These are phyloP conservation scores for Diaporthe batatas DNA, from an alignment of 2,329 filamentous ascomycete species.

Conservation along the genomic window DNA sequence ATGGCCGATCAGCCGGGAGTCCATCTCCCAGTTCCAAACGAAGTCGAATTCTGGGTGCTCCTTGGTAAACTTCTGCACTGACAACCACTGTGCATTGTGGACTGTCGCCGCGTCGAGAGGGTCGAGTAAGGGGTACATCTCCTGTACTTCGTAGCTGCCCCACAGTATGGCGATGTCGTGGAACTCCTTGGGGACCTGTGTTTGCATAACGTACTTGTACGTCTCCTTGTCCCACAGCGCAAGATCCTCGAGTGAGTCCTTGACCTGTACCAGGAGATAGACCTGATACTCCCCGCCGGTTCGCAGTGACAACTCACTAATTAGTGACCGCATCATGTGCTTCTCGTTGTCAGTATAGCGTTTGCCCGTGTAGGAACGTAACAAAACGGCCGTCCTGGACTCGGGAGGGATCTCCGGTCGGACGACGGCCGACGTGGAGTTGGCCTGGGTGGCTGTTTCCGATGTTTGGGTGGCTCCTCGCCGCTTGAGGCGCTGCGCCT, in stretches of 20 bases:
- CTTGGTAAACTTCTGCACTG: slow-evolving; percentile 80
- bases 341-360: slow-evolving; percentile 83
- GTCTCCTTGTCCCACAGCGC: slow-evolving; percentile 70
- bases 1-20: slow-evolving; percentile 83
- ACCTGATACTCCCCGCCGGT: slow-evolving; percentile 87
- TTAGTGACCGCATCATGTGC: slow-evolving; percentile 81
- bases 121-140: slow-evolving; percentile 82
- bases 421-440: slow-evolving; percentile 6
- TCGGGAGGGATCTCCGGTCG: slow-evolving; percentile 50
- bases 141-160: slow-evolving; percentile 80
- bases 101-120: slow-evolving; percentile 62
- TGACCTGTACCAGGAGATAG: slow-evolving; percentile 84
- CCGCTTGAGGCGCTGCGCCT: slow-evolving; percentile 31
- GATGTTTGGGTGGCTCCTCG: slow-evolving; percentile 11
- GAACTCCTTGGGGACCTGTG: slow-evolving; percentile 59
- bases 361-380: slow-evolving; percentile 82
- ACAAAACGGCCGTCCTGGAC: slow-evolving; percentile 77
- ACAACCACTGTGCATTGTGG: slow-evolving; percentile 76
- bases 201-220: slow-evolving; percentile 71
- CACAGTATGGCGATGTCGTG: slow-evolving; percentile 79
- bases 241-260: slow-evolving; percentile 63
- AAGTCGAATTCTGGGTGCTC: slow-evolving; percentile 85
- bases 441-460: slow-evolving; percentile 13
- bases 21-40: slow-evolving; percentile 91
- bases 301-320: slow-evolving; percentile 81